phyloP scores from a whole-genome alignment of 768 basidiomycete genomes.

The Naganishia friedmannii region DNA sequence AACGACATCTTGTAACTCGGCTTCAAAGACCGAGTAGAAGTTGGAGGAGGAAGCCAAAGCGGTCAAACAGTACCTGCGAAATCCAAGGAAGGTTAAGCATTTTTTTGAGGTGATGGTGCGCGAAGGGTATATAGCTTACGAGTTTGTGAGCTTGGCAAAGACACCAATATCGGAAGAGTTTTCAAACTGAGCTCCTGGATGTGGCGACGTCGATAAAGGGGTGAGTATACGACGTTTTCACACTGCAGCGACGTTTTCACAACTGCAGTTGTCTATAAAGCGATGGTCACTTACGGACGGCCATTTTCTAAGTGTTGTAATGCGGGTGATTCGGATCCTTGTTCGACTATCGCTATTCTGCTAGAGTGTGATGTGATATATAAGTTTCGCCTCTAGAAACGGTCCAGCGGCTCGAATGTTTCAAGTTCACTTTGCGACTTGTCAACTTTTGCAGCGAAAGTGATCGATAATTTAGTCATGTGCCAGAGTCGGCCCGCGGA shows the following conservation, averaged over 20 bases:
- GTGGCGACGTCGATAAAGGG: slow-evolving; percentile 56
- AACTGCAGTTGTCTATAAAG: not conserved
- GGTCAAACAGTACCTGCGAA: slow-evolving; percentile 77
- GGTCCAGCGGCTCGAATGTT: not conserved
- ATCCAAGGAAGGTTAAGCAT: not conserved
- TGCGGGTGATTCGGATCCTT: not conserved
- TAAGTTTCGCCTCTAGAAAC: not conserved
- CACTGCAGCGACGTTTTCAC: too few relatives aligned
- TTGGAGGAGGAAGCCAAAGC: slow-evolving; percentile 93
- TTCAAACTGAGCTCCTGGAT: slow-evolving; percentile 69
- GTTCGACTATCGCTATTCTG: not conserved
- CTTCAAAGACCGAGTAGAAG: slow-evolving; percentile 97
- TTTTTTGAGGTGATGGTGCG: not conserved
- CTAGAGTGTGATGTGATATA: too few relatives aligned
- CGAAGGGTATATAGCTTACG: slow-evolving; percentile 43
- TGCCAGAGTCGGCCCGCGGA: slow-evolving; percentile 6
- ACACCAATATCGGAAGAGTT: slow-evolving; percentile 94
- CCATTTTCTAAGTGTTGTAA: slow-evolving; percentile 55
- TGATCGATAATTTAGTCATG: slow-evolving; percentile 24
- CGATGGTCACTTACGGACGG: slow-evolving; percentile 58
- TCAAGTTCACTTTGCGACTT: not conserved
- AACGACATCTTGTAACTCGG: slow-evolving; percentile 84
- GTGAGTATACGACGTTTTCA: not conserved
- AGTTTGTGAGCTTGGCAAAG: slow-evolving; percentile 93
- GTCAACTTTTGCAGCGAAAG: not conserved